Percentiles rank a stretch among this genome's conserved stretches.
Conservation (phyloP, 139 green algal species). For the Volvox reticuliferus region DNA sequence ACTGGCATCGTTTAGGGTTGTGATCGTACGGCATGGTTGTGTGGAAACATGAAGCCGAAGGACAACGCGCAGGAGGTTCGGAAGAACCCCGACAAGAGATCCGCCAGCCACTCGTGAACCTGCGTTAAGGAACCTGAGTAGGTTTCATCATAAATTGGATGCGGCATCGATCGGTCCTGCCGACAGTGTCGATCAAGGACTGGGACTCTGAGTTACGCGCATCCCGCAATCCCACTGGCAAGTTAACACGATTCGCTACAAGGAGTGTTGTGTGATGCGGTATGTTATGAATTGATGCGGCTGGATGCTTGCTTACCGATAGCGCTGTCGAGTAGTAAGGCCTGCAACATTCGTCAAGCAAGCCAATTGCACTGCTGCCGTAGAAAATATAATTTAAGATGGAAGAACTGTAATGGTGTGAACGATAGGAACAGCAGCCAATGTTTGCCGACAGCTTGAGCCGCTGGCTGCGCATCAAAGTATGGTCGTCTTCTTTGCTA, state of each 20-base stretch:
- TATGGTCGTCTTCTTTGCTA: no score
- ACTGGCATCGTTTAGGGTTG: neutral
- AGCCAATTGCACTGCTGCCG: neutral
- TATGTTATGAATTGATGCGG: no score
- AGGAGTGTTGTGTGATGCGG: no score
- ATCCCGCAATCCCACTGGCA: no score
- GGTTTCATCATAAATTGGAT: neutral
- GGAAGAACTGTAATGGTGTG: no score
- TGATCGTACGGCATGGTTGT: neutral
- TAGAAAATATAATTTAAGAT: no score
- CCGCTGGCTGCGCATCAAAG: no score
- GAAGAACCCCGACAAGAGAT: neutral
- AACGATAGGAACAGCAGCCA: no score
- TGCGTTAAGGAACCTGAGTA: neutral
- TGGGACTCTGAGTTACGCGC: no score
- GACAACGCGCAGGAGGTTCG: neutral
- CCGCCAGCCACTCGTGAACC: neutral
- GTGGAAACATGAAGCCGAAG: neutral
- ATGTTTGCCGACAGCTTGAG: no score
- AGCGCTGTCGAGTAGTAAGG: constrained; percentile 8
- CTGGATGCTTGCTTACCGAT: no score
- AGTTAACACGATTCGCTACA: no score
- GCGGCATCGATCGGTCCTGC: neutral
- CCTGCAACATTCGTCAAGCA: neutral
- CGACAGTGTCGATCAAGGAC: neutral